These are phyloP conservation scores for Chrysoporthe austroafricana DNA, from an alignment of 2,329 filamentous ascomycete genomes.

Conservation along the genomic window DNA sequence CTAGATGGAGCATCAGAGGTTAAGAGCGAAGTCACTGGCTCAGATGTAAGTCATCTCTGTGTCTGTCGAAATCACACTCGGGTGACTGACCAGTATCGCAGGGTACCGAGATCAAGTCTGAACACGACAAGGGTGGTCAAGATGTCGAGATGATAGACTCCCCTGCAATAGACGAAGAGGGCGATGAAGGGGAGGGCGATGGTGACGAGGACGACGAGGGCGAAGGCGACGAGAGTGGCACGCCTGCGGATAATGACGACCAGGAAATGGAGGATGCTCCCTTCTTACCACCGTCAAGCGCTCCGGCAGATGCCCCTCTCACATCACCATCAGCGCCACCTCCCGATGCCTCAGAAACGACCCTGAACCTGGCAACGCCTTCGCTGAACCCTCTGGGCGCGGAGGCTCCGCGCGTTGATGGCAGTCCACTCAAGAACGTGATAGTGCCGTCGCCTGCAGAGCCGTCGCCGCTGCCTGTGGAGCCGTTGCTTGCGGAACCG, in stretches of 20 bases:
- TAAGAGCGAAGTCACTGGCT: conserved; percentile 43
- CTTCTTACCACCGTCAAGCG: conserved; percentile 12
- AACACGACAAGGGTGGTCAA: conserved; percentile 47
- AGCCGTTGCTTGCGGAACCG: conserved; percentile 49
- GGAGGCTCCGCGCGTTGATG: conserved; percentile 45
- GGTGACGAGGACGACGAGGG: conserved; percentile 53
- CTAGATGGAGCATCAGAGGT: conserved; percentile 44
- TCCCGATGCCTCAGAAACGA: conserved; percentile 37
- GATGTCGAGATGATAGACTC: conserved; percentile 60
- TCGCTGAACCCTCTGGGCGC: conserved; percentile 30
- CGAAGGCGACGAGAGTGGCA: conserved; percentile 49
- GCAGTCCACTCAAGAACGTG: conserved; percentile 59
- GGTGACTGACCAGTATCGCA: conserved; percentile 33
- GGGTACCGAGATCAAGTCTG: conserved; percentile 48
- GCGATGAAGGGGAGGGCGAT: conserved; percentile 51
- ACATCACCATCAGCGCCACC: conserved; percentile 42
- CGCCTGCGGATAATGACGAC: conserved; percentile 34
- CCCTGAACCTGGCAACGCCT: conserved; percentile 38
- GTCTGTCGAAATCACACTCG: not conserved
- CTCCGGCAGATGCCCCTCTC: conserved; percentile 6
- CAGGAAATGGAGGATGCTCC: conserved; percentile 35
- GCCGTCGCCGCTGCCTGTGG: conserved; percentile 23
- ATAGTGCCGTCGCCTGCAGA: conserved; percentile 51
- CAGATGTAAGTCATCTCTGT: conserved; percentile 42
- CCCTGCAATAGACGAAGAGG: conserved; percentile 51